Conservation (phyloP, 768 basidiomycete species). For the Mycena galericulata region DNA sequence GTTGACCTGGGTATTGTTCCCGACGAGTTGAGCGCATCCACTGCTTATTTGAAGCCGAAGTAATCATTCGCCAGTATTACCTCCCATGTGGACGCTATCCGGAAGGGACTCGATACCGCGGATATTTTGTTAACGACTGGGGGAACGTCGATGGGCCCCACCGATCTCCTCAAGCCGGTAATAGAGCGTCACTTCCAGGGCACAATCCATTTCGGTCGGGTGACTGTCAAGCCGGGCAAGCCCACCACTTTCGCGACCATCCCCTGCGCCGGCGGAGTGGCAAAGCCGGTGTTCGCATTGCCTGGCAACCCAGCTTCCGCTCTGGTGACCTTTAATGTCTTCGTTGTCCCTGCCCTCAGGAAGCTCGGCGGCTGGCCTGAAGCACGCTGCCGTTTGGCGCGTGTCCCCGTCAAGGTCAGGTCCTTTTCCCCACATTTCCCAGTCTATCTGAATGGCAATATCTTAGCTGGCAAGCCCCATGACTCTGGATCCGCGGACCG, state of each 20-base stretch:
- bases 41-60: not conserved
- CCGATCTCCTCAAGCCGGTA: constrained; percentile 88
- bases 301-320: constrained; percentile 93
- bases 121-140: constrained; percentile 89
- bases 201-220: constrained; percentile 87
- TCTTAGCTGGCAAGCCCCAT: constrained; percentile 69
- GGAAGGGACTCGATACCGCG: constrained; percentile 66
- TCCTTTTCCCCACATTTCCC: constrained; percentile 14
- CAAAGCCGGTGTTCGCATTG: constrained; percentile 83
- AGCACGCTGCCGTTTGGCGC: constrained; percentile 66
- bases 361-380: constrained; percentile 76
- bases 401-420: constrained; percentile 74
- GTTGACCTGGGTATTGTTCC: constrained; percentile 84
- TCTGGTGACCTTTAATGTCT: constrained; percentile 86
- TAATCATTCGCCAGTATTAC: constrained; percentile 54
- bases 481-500: constrained; percentile 77
- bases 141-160: constrained; percentile 92
- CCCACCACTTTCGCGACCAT: constrained; percentile 92
- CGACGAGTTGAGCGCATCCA: constrained; percentile 66
- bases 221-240: constrained; percentile 87
- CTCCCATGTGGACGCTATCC: constrained; percentile 69
- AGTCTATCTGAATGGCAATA: not conserved
- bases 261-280: constrained; percentile 52
- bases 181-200: constrained; percentile 85
- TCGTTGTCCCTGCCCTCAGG: constrained; percentile 85